phyloP scores from a whole-genome alignment of 495 filamentous ascomycete genomes.

The Neurospora intermedia region DNA sequence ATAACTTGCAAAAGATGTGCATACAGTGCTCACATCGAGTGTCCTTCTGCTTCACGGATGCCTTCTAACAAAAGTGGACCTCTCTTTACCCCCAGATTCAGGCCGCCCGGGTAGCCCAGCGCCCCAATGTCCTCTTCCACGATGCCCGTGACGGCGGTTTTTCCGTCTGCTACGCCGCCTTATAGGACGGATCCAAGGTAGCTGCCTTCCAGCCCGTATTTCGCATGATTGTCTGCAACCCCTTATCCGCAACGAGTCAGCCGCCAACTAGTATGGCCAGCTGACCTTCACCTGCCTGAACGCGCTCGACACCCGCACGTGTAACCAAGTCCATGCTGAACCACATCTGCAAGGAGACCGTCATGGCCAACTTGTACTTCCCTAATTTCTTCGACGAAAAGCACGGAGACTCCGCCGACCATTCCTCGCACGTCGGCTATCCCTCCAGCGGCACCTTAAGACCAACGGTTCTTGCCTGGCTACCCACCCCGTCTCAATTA shows the following conservation, averaged over 20 bases:
- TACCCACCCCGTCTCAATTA: too few relatives aligned
- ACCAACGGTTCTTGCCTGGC: too few relatives aligned
- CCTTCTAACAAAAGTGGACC: neutral
- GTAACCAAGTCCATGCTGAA: conserved; percentile 23
- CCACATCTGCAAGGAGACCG: conserved; percentile 25
- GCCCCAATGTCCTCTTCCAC: conserved; percentile 4
- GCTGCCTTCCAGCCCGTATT: conserved; percentile 45
- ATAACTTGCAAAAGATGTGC: too few relatives aligned
- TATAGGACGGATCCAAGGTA: conserved; percentile 24
- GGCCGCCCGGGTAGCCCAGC: conserved; percentile 11
- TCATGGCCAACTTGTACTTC: conserved; percentile 32
- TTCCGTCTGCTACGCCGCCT: conserved; percentile 34
- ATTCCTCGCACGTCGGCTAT: conserved; percentile 31
- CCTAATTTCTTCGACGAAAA: conserved; percentile 23
- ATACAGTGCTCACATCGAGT: neutral
- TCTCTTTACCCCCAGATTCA: neutral
- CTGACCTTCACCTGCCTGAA: conserved; percentile 32
- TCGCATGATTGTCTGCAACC: conserved; percentile 64
- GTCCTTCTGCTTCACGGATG: neutral
- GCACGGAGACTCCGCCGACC: conserved; percentile 25
- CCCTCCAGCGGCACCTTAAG: too few relatives aligned
- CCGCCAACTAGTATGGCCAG: conserved; percentile 24
- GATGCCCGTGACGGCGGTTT: conserved; percentile 20
- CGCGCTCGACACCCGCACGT: conserved; percentile 19
- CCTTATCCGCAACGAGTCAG: conserved; percentile 16